phyloP scores from a whole-genome alignment of 1,284 basidiomycete genomes.

The Flammula alnicola region DNA sequence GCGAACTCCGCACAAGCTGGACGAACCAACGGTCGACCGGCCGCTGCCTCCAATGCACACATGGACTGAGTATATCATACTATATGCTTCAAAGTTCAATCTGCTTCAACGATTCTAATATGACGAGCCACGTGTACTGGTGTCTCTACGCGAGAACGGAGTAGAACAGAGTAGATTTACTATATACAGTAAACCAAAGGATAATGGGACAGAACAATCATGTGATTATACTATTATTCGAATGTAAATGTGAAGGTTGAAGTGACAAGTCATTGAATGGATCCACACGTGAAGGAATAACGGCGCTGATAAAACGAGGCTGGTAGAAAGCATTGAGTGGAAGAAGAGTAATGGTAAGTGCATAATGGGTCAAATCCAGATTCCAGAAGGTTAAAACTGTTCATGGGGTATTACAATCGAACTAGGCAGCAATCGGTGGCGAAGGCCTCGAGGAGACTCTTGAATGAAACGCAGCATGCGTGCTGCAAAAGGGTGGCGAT shows the following conservation, averaged over 20 bases:
- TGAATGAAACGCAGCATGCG: not conserved
- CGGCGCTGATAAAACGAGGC: conserved; percentile 13
- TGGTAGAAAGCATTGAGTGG: conserved; percentile 8
- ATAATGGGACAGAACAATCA: conserved; percentile 2
- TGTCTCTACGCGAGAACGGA: not conserved
- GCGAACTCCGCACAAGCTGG: no score
- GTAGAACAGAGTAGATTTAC: not conserved
- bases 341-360: conserved; percentile 9
- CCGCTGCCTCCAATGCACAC: no score
- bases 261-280: conserved; percentile 11
- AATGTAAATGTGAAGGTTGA: conserved; percentile 8
- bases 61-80: no score
- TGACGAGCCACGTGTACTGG: conserved; percentile 3
- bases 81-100: no score
- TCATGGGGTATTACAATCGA: conserved; percentile 12
- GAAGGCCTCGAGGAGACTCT: not conserved
- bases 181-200: not conserved
- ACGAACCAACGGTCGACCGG: no score
- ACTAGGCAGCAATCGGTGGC: not conserved
- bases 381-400: conserved; percentile 10
- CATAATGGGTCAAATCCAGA: conserved; percentile 12
- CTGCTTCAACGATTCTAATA: not conserved
- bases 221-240: conserved; percentile 12
- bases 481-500: conserved; percentile 3
- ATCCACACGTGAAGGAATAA: conserved; percentile 21